phyloP scores from a whole-genome alignment of 2,329 filamentous ascomycete species.

The Botryotinia calthae region DNA sequence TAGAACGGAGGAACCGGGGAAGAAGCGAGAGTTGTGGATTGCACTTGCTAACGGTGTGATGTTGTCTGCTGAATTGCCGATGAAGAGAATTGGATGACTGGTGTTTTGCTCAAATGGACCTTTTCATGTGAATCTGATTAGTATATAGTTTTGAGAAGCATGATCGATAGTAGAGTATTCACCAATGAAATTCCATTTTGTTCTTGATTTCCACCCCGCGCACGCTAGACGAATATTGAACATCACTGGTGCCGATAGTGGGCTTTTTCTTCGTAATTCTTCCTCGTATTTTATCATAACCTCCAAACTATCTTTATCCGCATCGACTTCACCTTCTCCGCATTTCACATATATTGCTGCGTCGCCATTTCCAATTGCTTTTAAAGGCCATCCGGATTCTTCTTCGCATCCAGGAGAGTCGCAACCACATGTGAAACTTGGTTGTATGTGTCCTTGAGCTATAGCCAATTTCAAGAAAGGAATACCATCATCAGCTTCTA shows the following conservation, averaged over 20 bases:
- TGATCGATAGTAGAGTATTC: background rate
- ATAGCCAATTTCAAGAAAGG: slow-evolving; percentile 38
- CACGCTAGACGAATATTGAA: slow-evolving; percentile 12
- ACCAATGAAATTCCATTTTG: slow-evolving; percentile 5
- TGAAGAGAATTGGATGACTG: slow-evolving; percentile 40
- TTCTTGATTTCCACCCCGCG: slow-evolving; percentile 24
- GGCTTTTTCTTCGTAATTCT: slow-evolving; percentile 33
- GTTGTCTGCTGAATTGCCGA: slow-evolving; percentile 42
- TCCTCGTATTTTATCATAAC: slow-evolving; percentile 37
- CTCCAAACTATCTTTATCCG: slow-evolving; percentile 40
- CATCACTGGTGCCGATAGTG: background rate
- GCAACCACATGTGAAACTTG: slow-evolving; percentile 36
- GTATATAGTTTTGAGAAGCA: background rate
- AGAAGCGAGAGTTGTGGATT: background rate
- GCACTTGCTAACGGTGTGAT: slow-evolving; percentile 40
- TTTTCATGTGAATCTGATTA: background rate
- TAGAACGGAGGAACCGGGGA: background rate
- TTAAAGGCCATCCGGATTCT: slow-evolving; percentile 31
- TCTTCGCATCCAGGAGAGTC: slow-evolving; percentile 7
- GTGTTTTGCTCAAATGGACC: slow-evolving; percentile 39
- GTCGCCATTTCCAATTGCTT: slow-evolving; percentile 27
- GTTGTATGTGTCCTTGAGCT: slow-evolving; percentile 27
- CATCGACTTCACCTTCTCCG: slow-evolving; percentile 44
- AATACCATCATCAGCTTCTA: slow-evolving; percentile 43
- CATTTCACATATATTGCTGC: slow-evolving; percentile 42